phyloP scores from a whole-genome alignment of 2,329 filamentous ascomycete genomes.

The Diaporthe citrichinensis region DNA sequence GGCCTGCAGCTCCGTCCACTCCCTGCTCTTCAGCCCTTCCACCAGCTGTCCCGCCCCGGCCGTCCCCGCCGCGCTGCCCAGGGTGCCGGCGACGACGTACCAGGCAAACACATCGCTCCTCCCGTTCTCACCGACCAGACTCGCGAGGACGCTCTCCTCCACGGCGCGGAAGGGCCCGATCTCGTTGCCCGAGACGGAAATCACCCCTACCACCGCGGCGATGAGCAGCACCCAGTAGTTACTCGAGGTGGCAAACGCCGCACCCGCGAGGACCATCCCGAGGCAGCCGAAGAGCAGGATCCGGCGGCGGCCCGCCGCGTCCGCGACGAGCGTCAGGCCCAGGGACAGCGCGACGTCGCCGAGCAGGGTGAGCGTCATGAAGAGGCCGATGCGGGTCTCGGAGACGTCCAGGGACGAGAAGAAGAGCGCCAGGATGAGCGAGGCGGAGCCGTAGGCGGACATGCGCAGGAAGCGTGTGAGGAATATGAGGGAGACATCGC shows the following conservation, averaged over 20 bases:
- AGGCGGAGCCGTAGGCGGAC: slow-evolving; percentile 73
- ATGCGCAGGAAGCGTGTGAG: slow-evolving; percentile 72
- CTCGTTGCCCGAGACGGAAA: slow-evolving; percentile 73
- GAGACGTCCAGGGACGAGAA: slow-evolving; percentile 65
- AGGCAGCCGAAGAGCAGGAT: slow-evolving; percentile 68
- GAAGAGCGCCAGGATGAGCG: slow-evolving; percentile 70
- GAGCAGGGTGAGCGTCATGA: slow-evolving; percentile 75
- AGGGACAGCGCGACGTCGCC: slow-evolving; percentile 74
- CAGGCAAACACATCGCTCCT: slow-evolving; percentile 73
- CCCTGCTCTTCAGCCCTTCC: slow-evolving; percentile 60
- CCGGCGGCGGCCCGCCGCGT: slow-evolving; percentile 67
- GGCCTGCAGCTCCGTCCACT: slow-evolving; percentile 61
- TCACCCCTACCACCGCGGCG: slow-evolving; percentile 72
- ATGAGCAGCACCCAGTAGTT: slow-evolving; percentile 71
- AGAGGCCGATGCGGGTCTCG: slow-evolving; percentile 69
- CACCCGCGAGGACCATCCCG: slow-evolving; percentile 69
- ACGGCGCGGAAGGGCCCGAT: slow-evolving; percentile 75
- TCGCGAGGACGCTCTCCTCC: slow-evolving; percentile 72
- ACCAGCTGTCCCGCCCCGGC: slow-evolving; percentile 72
- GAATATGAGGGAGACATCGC: slow-evolving; percentile 71
- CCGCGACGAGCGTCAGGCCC: slow-evolving; percentile 70
- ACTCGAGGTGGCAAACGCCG: slow-evolving; percentile 65
- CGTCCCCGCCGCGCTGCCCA: slow-evolving; percentile 73
- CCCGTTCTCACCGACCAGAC: slow-evolving; percentile 61
- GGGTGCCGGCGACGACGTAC: slow-evolving; percentile 71